Evolutionary conservation across 2,329 filamentous ascomycete genomes (phyloP).

Genomic region (Chaetomium olivaceum): DNA sequence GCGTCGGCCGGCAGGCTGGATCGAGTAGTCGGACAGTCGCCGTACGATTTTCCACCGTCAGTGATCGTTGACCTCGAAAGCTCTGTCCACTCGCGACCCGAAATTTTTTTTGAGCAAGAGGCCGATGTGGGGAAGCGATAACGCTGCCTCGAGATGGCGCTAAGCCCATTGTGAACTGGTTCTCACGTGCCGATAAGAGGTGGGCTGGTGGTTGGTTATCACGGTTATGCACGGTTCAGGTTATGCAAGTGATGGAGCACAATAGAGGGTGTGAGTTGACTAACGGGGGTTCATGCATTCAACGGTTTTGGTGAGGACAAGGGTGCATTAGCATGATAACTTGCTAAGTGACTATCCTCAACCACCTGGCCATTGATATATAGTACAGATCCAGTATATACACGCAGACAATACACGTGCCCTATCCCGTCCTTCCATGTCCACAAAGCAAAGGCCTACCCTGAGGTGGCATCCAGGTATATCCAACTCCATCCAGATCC

Average conservation of each 20-base stretch:
- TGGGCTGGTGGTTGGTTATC: background rate
- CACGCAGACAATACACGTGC: background rate
- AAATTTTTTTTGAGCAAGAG: slow-evolving; percentile 27
- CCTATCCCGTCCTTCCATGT: background rate
- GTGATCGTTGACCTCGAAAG: slow-evolving; percentile 18
- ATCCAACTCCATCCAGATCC: slow-evolving; percentile 21
- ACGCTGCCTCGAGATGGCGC: slow-evolving; percentile 10
- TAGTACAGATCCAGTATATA: background rate
- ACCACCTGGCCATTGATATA: background rate
- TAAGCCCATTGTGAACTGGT: slow-evolving; percentile 1
- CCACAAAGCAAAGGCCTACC: slow-evolving; percentile 6
- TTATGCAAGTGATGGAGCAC: background rate
- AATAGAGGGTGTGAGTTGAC: background rate
- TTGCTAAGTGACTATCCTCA: background rate
- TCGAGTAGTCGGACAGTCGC: slow-evolving; percentile 28
- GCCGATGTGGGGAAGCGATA: slow-evolving; percentile 24
- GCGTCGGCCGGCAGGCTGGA: slow-evolving; percentile 29
- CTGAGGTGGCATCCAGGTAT: slow-evolving; percentile 12
- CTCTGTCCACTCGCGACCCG: slow-evolving; percentile 14
- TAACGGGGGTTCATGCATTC: background rate
- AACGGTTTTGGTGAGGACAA: background rate
- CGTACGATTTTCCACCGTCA: slow-evolving; percentile 29
- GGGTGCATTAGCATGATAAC: background rate
- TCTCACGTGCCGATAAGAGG: slow-evolving; percentile 23
- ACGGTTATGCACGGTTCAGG: background rate